These are phyloP conservation scores for Diutina scorzettiae DNA, from an alignment of 1,139 yeast genomes.

Conservation along the genomic window DNA sequence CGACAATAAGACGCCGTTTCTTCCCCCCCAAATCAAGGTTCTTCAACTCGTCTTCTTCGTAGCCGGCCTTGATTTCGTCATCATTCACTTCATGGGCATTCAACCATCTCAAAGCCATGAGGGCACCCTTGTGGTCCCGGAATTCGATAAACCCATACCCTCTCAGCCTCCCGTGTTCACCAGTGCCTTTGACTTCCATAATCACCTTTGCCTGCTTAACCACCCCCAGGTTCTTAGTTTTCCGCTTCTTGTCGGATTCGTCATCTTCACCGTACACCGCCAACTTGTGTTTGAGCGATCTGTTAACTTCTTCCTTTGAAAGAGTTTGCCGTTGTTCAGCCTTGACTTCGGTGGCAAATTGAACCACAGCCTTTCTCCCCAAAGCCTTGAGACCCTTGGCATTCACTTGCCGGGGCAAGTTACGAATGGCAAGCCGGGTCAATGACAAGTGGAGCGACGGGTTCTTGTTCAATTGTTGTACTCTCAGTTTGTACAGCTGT, in stretches of 20 bases:
- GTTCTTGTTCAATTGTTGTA: conserved; percentile 80
- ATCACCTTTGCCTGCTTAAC: conserved; percentile 89
- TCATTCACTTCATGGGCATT: conserved; percentile 79
- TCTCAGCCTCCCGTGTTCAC: conserved; percentile 81
- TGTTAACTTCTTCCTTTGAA: conserved; percentile 74
- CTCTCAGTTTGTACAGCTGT: conserved; percentile 75
- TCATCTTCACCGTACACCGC: conserved; percentile 17
- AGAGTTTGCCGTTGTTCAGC: conserved; percentile 68
- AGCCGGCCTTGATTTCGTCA: conserved; percentile 61
- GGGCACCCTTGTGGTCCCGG: conserved; percentile 84
- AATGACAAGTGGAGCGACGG: conserved; percentile 84
- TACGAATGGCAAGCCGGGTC: conserved; percentile 89
- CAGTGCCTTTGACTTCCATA: conserved; percentile 82
- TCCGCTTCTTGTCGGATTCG: conserved; percentile 33
- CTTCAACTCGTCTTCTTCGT: conserved; percentile 58
- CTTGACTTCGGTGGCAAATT: conserved; percentile 87
- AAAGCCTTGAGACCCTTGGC: conserved; percentile 81
- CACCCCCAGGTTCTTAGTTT: conserved; percentile 72
- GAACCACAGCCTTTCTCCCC: conserved; percentile 90
- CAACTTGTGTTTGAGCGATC: conserved; percentile 38
- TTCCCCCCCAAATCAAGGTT: conserved; percentile 40
- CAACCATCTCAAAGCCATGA: conserved; percentile 95
- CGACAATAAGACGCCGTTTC: conserved; percentile 77
- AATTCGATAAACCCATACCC: conserved; percentile 95
- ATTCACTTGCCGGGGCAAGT: conserved; percentile 85